These are phyloP conservation scores for Cyberlindnera veronae DNA, from an alignment of 805 yeast species.

Conservation along the genomic window DNA sequence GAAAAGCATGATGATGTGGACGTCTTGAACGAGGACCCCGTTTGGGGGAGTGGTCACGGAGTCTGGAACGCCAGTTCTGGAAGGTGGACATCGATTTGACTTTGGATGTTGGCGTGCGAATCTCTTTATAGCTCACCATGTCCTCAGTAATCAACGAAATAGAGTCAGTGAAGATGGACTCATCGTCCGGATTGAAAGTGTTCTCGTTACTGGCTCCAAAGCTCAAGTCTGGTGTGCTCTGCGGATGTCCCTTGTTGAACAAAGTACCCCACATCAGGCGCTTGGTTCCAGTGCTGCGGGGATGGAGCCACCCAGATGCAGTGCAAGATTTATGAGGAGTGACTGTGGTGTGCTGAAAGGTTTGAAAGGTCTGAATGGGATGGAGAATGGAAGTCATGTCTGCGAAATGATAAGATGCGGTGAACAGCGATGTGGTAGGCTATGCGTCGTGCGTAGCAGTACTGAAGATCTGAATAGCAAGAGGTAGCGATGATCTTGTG, in stretches of 20 bases:
- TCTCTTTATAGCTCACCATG: neutral
- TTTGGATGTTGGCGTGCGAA: neutral
- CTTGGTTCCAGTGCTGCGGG: neutral
- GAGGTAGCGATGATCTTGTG: too few relatives aligned
- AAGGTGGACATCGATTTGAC: neutral
- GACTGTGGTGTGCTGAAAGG: neutral
- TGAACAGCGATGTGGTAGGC: too few relatives aligned
- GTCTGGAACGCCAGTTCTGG: neutral
- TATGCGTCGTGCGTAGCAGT: too few relatives aligned
- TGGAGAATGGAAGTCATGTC: too few relatives aligned
- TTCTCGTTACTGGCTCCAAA: neutral
- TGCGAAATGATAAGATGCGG: too few relatives aligned
- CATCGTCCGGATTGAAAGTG: neutral
- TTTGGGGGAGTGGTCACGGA: neutral
- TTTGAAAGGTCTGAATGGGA: too few relatives aligned
- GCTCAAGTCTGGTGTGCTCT: neutral
- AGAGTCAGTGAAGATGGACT: neutral
- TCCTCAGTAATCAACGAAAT: neutral
- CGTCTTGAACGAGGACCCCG: neutral
- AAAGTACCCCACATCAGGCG: neutral
- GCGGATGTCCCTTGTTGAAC: neutral
- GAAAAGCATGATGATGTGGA: neutral
- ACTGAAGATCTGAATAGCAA: too few relatives aligned
- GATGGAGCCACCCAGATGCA: neutral
- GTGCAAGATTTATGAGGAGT: neutral